Percentiles rank a stretch among this genome's conserved stretches.
phyloP scores from a whole-genome alignment of 371 early-diverging fungal species.

The Rhizopus sp. region DNA sequence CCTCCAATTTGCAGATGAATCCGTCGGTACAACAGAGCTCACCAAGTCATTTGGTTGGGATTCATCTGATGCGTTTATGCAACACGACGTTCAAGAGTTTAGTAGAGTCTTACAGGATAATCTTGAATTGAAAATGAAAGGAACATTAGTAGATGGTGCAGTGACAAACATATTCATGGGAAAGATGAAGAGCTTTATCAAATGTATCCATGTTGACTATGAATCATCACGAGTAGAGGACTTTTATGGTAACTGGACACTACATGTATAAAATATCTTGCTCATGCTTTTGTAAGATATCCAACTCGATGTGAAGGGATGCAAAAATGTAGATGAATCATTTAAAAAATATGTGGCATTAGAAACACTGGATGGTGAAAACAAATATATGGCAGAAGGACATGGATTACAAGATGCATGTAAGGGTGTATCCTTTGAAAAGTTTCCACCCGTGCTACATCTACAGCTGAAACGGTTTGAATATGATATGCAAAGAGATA shows the following conservation, averaged over 20 bases:
- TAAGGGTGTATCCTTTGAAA: slow-evolving; percentile 94
- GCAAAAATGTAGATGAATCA: slow-evolving; percentile 84
- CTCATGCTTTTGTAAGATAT: slow-evolving; percentile 65
- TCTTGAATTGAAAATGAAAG: slow-evolving; percentile 88
- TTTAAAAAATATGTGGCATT: slow-evolving; percentile 86
- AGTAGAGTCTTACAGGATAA: slow-evolving; percentile 95
- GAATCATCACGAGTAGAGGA: slow-evolving; percentile 90
- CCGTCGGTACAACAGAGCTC: slow-evolving; percentile 85
- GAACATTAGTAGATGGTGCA: slow-evolving; percentile 90
- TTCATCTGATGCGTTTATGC: slow-evolving; percentile 90
- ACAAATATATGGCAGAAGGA: slow-evolving; percentile 96
- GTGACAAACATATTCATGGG: slow-evolving; percentile 90
- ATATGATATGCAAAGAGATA: slow-evolving; percentile 91
- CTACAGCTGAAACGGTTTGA: slow-evolving; percentile 98
- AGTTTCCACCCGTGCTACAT: slow-evolving; percentile 96
- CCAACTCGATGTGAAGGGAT: slow-evolving; percentile 94
- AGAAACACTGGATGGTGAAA: slow-evolving; percentile 96
- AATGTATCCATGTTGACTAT: slow-evolving; percentile 90
- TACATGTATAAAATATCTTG: not conserved
- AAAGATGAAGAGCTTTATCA: slow-evolving; percentile 93
- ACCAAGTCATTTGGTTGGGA: slow-evolving; percentile 98
- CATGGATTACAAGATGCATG: slow-evolving; percentile 95
- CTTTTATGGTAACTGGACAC: slow-evolving; percentile 36
- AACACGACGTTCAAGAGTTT: slow-evolving; percentile 98
- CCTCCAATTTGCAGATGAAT: slow-evolving; percentile 65